Base-by-base conservation (phyloP, 257 asterid genomes). In the Nyctanthes arbortristis region DNA sequence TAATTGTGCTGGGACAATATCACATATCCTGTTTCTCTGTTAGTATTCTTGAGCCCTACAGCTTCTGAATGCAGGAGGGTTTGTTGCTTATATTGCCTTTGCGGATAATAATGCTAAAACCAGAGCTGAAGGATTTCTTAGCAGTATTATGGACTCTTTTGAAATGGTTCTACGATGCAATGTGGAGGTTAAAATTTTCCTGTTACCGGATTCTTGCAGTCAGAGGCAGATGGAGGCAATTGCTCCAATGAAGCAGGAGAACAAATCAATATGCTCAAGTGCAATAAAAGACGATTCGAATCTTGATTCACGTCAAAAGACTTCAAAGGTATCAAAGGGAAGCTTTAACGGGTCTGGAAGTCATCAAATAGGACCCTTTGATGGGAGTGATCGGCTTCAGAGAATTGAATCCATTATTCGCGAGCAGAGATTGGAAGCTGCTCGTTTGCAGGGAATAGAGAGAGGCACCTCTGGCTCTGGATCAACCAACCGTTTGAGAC, bases 371-470 rank as follows among this genome's bases (percentile, higher is more conserved):
- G 79, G 70, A 18, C 59, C 56, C 36, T 62, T 18, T 16, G 85
- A 79, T 75, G 89, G 81, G 43, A 79, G 76, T 61, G 69, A 80
- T 66, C 97, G 93, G 0, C 84, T 72, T 39, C 89, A 82, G 82
- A 89, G 97, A 74, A 85, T 88, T 27, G 96, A 89, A 65, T 89
- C 97, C 68, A 89, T 91, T 32, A 89, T 89, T 70, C 91, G 74
- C 11, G 97, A 91, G 72, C 99, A 89, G 80, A 82, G 90, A 69
- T 45, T 89, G 56, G 99, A 94, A 84, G 85, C 98, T 49, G 95
- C 99, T 1, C 85, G 97, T 98, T 76, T 92, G 73, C 98, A 89
- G 72, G 96, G 95, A 7, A 80, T 78, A 89, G 98, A 91, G 80
- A 91, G 84, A 75, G 87, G 92, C 71, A 82, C 89, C 20, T n/a